A percentile compares a stretch with the other conserved stretches of the same genome.
Conservation (phyloP, 2,329 filamentous ascomycete genomes). For the Colletotrichum theobromicola region DNA sequence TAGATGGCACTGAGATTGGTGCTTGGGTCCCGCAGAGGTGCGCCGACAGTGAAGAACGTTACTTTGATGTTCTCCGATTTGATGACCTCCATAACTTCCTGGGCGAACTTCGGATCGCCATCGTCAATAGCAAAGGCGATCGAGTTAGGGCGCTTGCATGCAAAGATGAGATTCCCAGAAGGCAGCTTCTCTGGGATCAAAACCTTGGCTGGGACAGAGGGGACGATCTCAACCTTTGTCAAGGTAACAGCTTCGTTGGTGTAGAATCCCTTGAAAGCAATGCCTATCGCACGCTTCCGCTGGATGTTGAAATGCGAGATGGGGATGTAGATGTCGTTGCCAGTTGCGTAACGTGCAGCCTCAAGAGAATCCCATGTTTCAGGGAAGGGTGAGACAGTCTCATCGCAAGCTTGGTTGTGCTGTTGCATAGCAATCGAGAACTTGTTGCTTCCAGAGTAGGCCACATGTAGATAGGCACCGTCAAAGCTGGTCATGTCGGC, state of each 20-base stretch:
- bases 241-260: slow-evolving; percentile 54
- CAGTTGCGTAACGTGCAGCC: slow-evolving; percentile 60
- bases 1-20: slow-evolving; percentile 71
- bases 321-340: slow-evolving; percentile 69
- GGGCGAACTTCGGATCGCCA: slow-evolving; percentile 55
- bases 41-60: slow-evolving; percentile 75
- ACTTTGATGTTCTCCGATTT: slow-evolving; percentile 67
- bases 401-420: slow-evolving; percentile 66
- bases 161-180: slow-evolving; percentile 64
- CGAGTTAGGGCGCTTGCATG: slow-evolving; percentile 70
- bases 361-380: slow-evolving; percentile 74
- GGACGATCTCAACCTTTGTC: slow-evolving; percentile 65
- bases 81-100: slow-evolving; percentile 61
- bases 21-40: slow-evolving; percentile 60
- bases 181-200: slow-evolving; percentile 64
- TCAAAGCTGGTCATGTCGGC: slow-evolving; percentile 59
- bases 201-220: slow-evolving; percentile 55
- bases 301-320: slow-evolving; percentile 70
- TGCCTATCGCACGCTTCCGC: slow-evolving; percentile 57
- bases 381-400: slow-evolving; percentile 61
- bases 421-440: slow-evolving; percentile 72
- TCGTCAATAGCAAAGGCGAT: slow-evolving; percentile 79
- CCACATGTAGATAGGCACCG: slow-evolving; percentile 67
- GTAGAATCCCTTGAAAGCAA: slow-evolving; percentile 71
- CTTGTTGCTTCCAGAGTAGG: slow-evolving; percentile 64